phyloP scores from a whole-genome alignment of 805 yeast species.

The Zygosaccharomyces gambellarensis region DNA sequence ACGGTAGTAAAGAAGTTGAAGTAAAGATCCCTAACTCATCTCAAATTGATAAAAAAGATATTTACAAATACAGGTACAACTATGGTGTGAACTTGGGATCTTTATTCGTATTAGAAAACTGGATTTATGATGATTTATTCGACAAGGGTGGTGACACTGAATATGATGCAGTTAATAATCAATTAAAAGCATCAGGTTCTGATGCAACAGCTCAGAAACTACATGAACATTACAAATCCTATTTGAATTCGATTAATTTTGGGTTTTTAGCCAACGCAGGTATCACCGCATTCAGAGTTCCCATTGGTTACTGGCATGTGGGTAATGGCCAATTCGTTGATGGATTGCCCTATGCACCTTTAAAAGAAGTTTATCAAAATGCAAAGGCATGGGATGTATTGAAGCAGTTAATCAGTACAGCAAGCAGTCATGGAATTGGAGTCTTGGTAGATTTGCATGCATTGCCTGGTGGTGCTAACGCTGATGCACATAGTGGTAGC shows the following conservation, averaged over 20 bases:
- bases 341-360: slow-evolving; percentile 58
- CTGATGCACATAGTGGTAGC: slow-evolving; percentile 80
- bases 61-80: slow-evolving; percentile 58
- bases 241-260: slow-evolving; percentile 72
- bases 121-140: slow-evolving; percentile 64
- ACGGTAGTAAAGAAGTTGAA: neutral
- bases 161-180: slow-evolving; percentile 59
- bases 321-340: slow-evolving; percentile 50
- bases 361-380: slow-evolving; percentile 53
- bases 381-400: slow-evolving; percentile 61
- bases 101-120: slow-evolving; percentile 72
- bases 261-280: slow-evolving; percentile 57
- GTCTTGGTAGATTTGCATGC: slow-evolving; percentile 84
- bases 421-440: slow-evolving; percentile 58
- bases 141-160: slow-evolving; percentile 59
- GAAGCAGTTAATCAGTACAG: slow-evolving; percentile 53
- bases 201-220: slow-evolving; percentile 50
- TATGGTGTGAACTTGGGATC: slow-evolving; percentile 87
- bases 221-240: slow-evolving; percentile 63
- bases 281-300: slow-evolving; percentile 78
- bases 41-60: slow-evolving; percentile 40
- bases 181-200: slow-evolving; percentile 45
- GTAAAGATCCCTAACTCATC: slow-evolving; percentile 36
- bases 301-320: slow-evolving; percentile 91
- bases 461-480: slow-evolving; percentile 88